These are phyloP conservation scores for Brettanomyces anomalus DNA, from an alignment of 805 yeast species.

Conservation along the genomic window DNA sequence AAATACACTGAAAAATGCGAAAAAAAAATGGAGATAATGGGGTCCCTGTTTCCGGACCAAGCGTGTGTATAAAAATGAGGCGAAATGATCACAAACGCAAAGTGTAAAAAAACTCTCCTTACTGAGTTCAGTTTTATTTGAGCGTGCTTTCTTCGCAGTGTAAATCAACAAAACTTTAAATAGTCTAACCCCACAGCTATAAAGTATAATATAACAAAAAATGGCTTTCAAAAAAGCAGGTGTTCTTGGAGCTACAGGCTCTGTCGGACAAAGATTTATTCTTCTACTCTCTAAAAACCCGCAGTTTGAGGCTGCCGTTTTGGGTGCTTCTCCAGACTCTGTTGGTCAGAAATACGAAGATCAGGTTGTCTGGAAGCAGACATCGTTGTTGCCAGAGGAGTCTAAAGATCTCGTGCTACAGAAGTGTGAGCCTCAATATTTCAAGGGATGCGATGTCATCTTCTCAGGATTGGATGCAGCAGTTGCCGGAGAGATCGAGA, in stretches of 20 bases:
- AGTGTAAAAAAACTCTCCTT: no score
- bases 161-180: no score
- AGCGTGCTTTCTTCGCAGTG: no score
- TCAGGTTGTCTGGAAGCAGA: slow-evolving; percentile 93
- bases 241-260: slow-evolving; percentile 96
- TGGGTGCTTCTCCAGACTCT: slow-evolving; percentile 91
- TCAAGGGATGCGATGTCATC: slow-evolving; percentile 86
- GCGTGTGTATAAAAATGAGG: no score
- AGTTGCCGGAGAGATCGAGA: slow-evolving; percentile 87
- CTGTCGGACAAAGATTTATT: slow-evolving; percentile 95
- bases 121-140: no score
- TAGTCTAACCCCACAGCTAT: neutral
- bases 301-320: slow-evolving; percentile 69
- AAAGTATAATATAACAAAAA: neutral
- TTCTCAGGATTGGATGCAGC: slow-evolving; percentile 93
- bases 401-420: slow-evolving; percentile 58
- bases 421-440: slow-evolving; percentile 69
- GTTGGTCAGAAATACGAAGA: slow-evolving; percentile 83
- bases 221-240: slow-evolving; percentile 49
- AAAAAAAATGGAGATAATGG: no score
- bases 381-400: slow-evolving; percentile 63
- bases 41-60: no score
- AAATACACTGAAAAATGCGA: no score
- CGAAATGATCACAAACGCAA: no score
- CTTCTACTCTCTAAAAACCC: slow-evolving; percentile 80